Evolutionary conservation across 495 filamentous ascomycete genomes (phyloP).

Genomic region (Xylaria sp.): DNA sequence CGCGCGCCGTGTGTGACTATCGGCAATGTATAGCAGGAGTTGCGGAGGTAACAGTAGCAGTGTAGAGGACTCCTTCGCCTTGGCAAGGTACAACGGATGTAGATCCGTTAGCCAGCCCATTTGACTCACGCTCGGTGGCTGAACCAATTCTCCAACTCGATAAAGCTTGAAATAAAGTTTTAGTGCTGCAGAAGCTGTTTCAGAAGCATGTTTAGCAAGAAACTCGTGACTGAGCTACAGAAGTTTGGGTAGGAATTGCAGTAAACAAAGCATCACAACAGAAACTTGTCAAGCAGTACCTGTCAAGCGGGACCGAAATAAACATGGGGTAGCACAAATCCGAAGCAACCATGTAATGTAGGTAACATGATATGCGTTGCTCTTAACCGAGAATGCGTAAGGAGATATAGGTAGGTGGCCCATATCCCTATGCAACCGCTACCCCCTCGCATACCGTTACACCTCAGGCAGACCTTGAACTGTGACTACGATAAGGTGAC

Average conservation of each 20-base stretch:
- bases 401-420: background rate
- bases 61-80: slow-evolving; percentile 13
- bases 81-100: slow-evolving; percentile 12
- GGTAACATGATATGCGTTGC: background rate
- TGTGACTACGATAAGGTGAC: background rate
- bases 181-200: background rate
- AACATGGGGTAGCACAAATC: slow-evolving; percentile 1
- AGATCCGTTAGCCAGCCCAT: slow-evolving; percentile 18
- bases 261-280: background rate
- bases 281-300: background rate
- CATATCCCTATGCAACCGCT: background rate
- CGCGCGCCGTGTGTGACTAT: background rate
- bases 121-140: background rate
- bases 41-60: slow-evolving; percentile 12
- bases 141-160: background rate
- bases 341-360: background rate
- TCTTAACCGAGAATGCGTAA: background rate
- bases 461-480: slow-evolving; percentile 1
- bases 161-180: slow-evolving; percentile 1
- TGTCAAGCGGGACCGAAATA: background rate
- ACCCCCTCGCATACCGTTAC: background rate
- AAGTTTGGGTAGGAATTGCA: background rate
- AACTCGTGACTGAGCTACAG: background rate
- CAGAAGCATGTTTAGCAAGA: background rate
- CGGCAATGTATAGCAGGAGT: slow-evolving; percentile 15